A percentile compares a stretch with the other conserved stretches of the same genome.
Evolutionary conservation across 768 basidiomycete genomes (phyloP).

Genomic region (Phallus indusiatus): DNA sequence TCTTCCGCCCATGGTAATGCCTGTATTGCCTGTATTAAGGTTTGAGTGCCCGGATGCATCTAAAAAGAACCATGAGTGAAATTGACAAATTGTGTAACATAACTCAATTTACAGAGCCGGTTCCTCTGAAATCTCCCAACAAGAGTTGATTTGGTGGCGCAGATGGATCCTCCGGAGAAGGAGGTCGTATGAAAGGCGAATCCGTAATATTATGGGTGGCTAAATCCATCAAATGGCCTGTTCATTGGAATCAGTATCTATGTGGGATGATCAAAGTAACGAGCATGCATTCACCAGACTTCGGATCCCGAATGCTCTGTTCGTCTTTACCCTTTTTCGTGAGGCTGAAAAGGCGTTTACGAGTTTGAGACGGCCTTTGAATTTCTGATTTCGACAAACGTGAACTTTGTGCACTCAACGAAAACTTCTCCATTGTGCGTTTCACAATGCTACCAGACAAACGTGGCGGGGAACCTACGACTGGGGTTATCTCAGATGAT

Average conservation of each 20-base stretch:
- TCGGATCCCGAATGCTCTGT: constrained; percentile 29
- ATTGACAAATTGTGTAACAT: background rate
- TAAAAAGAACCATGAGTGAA: constrained; percentile 22
- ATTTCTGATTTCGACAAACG: constrained; percentile 5
- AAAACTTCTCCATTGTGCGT: constrained; percentile 48
- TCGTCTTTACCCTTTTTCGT: constrained; percentile 42
- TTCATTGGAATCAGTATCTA: background rate
- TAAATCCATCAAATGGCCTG: background rate
- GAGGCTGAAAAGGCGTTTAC: constrained; percentile 47
- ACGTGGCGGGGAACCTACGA: background rate
- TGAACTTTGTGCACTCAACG: constrained; percentile 27
- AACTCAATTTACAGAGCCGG: constrained; percentile 52
- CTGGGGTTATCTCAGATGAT: background rate
- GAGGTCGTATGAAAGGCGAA: constrained; percentile 65
- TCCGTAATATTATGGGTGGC: constrained; percentile 30
- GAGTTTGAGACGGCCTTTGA: constrained; percentile 24
- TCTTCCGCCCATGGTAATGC: constrained; percentile 71
- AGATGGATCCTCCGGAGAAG: constrained; percentile 45
- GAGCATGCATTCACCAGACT: constrained; percentile 3
- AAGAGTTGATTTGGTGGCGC: constrained; percentile 29
- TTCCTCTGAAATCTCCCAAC: constrained; percentile 48
- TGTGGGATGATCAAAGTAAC: too few relatives aligned
- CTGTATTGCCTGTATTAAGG: constrained; percentile 81
- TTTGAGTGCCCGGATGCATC: constrained; percentile 85
- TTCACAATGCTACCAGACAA: constrained; percentile 38